phyloP scores from a whole-genome alignment of 208 protist species.

The Willaertia magna region DNA sequence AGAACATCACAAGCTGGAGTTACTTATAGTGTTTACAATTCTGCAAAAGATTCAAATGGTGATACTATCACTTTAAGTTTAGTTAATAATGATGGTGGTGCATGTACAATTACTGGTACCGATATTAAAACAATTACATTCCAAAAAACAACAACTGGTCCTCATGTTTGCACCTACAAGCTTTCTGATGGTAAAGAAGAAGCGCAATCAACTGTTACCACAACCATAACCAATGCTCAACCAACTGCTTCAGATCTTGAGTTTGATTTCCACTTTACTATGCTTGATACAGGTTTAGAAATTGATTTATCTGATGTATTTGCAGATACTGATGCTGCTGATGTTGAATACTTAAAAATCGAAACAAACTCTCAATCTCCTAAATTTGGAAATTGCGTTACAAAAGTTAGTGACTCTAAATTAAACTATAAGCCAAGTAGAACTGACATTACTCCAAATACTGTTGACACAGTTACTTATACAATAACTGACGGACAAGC shows the following conservation, averaged over 20 bases:
- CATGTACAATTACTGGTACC: neutral
- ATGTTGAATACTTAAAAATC: neutral
- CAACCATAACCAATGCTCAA: neutral
- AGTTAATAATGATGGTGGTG: neutral
- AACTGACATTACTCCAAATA: neutral
- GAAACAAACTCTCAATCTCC: neutral
- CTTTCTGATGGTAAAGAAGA: neutral
- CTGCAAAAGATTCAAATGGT: neutral
- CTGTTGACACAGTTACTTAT: neutral
- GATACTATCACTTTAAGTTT: neutral
- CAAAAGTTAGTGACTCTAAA: neutral
- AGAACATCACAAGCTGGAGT: too few relatives aligned
- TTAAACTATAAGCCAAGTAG: neutral
- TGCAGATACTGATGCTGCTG: neutral
- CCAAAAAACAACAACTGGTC: neutral
- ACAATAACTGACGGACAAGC: neutral
- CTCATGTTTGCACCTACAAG: neutral
- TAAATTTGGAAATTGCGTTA: neutral
- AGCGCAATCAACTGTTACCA: neutral
- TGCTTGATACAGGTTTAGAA: neutral
- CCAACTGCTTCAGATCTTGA: neutral
- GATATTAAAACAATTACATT: neutral
- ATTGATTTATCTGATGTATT: neutral
- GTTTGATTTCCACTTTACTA: neutral
- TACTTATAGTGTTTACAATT: neutral